These are phyloP conservation scores for Solanum hybrid DNA, from an alignment of 305 asterid genomes.

Conservation along the genomic window DNA sequence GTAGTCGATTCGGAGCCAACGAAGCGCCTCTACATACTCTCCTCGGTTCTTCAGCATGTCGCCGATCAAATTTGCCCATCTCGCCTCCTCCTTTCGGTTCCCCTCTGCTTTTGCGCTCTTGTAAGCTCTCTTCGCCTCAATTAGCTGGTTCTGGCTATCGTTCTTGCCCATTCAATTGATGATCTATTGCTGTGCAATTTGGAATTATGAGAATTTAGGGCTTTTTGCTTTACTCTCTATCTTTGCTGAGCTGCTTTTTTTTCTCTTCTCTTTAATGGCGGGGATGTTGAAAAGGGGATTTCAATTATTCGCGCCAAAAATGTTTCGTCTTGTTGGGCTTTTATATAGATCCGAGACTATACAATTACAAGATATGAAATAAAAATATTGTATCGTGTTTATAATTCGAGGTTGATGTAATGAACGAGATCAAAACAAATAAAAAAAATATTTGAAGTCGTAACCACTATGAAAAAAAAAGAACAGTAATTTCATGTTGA, in stretches of 20 bases:
- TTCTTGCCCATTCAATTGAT: conserved; percentile 24
- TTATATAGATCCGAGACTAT: neutral
- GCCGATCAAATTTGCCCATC: conserved; percentile 89
- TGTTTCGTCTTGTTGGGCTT: neutral
- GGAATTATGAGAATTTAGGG: neutral
- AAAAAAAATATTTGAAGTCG: neutral
- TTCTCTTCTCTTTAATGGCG: neutral
- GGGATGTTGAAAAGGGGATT: neutral
- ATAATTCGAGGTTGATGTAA: neutral
- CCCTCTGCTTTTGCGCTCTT: conserved; percentile 53
- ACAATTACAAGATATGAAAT: neutral
- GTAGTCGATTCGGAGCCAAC: conserved; percentile 79
- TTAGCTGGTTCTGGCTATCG: conserved; percentile 50
- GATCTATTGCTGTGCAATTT: neutral
- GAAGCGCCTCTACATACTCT: conserved; percentile 82
- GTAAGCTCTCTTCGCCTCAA: conserved; percentile 52
- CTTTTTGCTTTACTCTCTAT: neutral
- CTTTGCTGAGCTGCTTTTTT: neutral
- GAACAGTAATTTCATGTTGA: neutral
- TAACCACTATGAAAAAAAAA: neutral
- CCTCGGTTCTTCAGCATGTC: conserved; percentile 77
- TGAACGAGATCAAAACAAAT: neutral
- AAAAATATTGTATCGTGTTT: neutral
- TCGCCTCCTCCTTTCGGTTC: conserved; percentile 83
- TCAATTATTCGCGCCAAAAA: neutral